Conservation (phyloP, 108 stramenopile species). For the Pseudonitzschia pungens region DNA sequence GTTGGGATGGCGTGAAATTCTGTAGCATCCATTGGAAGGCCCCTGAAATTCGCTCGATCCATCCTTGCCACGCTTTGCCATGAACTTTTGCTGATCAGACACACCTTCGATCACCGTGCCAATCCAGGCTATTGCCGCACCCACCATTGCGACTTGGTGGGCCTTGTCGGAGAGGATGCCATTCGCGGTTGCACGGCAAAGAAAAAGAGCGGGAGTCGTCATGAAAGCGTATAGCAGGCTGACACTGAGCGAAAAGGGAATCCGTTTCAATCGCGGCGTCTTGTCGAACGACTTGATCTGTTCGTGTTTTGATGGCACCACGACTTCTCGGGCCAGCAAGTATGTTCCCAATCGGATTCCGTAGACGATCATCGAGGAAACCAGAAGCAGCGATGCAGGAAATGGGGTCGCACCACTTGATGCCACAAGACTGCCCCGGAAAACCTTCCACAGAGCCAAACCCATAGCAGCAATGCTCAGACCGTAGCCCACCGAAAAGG, state of each 20-base stretch:
- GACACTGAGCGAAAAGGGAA: slow-evolving; percentile 31
- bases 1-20: slow-evolving; percentile 70
- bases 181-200: slow-evolving; percentile 7
- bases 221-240: slow-evolving; percentile 40
- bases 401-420: not conserved
- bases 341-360: slow-evolving; percentile 39
- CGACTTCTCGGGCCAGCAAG: slow-evolving; percentile 28
- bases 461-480: slow-evolving; percentile 33
- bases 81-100: slow-evolving; percentile 41
- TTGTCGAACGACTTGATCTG: slow-evolving; percentile 31
- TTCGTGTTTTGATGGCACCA: slow-evolving; percentile 11
- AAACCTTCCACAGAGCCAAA: slow-evolving; percentile 10
- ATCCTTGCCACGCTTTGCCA: slow-evolving; percentile 20
- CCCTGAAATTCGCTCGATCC: slow-evolving; percentile 24
- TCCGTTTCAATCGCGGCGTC: slow-evolving; percentile 22
- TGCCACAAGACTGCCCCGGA: not conserved
- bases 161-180: not conserved
- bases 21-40: slow-evolving; percentile 39
- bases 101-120: slow-evolving; percentile 42
- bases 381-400: not conserved
- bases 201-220: slow-evolving; percentile 37
- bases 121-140: slow-evolving; percentile 26
- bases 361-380: slow-evolving; percentile 31
- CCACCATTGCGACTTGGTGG: not conserved
- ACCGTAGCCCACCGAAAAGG: slow-evolving; percentile 46